phyloP scores from a whole-genome alignment of 495 filamentous ascomycete genomes.

The Penicillium ucsense region DNA sequence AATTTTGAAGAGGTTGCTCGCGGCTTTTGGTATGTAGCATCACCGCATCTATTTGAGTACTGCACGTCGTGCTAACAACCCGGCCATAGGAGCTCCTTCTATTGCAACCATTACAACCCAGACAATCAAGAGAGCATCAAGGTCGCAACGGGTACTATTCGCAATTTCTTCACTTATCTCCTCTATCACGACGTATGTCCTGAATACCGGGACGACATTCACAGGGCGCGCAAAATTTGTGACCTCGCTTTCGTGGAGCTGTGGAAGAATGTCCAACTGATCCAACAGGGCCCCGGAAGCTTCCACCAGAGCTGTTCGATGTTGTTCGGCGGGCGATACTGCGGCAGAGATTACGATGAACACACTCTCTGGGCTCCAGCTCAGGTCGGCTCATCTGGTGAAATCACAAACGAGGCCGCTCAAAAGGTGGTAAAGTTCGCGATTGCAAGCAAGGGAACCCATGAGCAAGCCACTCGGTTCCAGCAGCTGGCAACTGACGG shows the following conservation, averaged over 20 bases:
- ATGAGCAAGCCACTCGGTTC: slow-evolving; percentile 27
- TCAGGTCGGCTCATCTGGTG: neutral
- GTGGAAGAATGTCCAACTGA: slow-evolving; percentile 41
- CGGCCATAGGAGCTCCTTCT: slow-evolving; percentile 33
- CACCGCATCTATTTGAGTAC: slow-evolving; percentile 64
- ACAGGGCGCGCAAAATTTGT: slow-evolving; percentile 57
- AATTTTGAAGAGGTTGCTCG: slow-evolving; percentile 71
- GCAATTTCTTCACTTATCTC: slow-evolving; percentile 85
- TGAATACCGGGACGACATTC: slow-evolving; percentile 60
- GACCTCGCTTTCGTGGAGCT: slow-evolving; percentile 58
- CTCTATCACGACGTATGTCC: slow-evolving; percentile 75
- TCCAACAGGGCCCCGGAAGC: slow-evolving; percentile 49
- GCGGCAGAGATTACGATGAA: slow-evolving; percentile 19
- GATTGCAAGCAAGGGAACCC: slow-evolving; percentile 30
- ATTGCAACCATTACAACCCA: slow-evolving; percentile 34
- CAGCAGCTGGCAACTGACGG: slow-evolving; percentile 11
- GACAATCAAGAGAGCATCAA: slow-evolving; percentile 40
- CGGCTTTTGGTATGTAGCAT: slow-evolving; percentile 60
- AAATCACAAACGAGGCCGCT: slow-evolving; percentile 26
- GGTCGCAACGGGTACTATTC: slow-evolving; percentile 49
- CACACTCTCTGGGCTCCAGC: slow-evolving; percentile 12
- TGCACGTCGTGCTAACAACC: neutral
- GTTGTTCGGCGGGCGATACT: slow-evolving; percentile 45
- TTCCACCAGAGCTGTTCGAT: slow-evolving; percentile 63
- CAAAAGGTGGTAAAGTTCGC: slow-evolving; percentile 35